Conservation (phyloP, 306 rosid genomes). For the Albizia julibrissin region DNA sequence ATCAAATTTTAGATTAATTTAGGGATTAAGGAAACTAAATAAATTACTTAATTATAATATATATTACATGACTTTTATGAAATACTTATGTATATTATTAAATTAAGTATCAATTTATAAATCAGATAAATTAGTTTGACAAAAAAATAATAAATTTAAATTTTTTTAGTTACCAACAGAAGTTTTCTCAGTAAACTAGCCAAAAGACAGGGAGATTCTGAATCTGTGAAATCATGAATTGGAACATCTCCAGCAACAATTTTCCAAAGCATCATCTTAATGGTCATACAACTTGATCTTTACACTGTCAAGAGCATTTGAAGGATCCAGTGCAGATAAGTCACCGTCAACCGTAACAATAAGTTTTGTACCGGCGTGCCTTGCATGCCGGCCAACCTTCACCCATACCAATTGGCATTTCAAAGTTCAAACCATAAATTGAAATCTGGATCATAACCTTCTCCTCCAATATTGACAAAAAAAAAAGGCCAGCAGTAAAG, state of each 20-base stretch:
- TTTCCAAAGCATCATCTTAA: constrained; percentile 55
- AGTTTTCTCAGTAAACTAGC: constrained; percentile 53
- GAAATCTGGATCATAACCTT: constrained; percentile 39
- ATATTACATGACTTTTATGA: no score
- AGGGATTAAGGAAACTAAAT: constrained; percentile 45
- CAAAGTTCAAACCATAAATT: constrained; percentile 44
- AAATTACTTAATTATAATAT: background rate
- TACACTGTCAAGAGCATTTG: constrained; percentile 36
- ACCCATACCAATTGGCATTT: constrained; percentile 48
- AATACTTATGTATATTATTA: no score
- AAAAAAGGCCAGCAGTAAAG: constrained; percentile 51
- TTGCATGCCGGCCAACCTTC: constrained; percentile 49
- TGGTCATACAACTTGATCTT: constrained; percentile 42
- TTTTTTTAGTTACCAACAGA: constrained; percentile 39
- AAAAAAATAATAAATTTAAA: background rate
- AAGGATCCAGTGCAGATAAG: constrained; percentile 46
- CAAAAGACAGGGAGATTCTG: constrained; percentile 51
- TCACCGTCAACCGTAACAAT: constrained; percentile 33
- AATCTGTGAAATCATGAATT: constrained; percentile 37
- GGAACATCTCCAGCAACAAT: constrained; percentile 50
- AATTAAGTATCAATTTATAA: no score
- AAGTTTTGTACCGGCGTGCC: constrained; percentile 46
- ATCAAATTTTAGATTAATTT: constrained; percentile 24
- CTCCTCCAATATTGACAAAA: constrained; percentile 46
- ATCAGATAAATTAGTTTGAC: no score